Evolutionary conservation across 768 basidiomycete species (phyloP), one percentile per base, ranked within the genome.

Genomic region (Goffeauzyma gilvescens): DNA sequence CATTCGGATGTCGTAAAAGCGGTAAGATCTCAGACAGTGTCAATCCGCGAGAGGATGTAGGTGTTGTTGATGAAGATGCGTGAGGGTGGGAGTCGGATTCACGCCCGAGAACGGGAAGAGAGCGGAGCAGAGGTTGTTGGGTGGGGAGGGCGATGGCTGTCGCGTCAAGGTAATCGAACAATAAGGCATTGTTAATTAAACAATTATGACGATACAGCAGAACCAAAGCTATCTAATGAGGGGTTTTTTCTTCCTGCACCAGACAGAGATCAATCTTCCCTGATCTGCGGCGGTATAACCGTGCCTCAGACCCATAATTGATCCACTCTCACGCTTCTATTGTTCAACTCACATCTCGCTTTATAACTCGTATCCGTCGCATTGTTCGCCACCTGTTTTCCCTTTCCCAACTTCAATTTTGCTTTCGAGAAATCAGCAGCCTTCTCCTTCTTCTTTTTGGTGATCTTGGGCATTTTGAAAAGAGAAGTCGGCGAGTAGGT

Each of bases 301-400:
- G n/a, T n/a, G n/a, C n/a, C n/a, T n/a, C n/a, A n/a, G n/a, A n/a
- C n/a, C n/a, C n/a, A n/a, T n/a, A n/a, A n/a, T n/a, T n/a, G n/a
- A n/a, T n/a, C n/a, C n/a, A n/a, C n/a, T n/a, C n/a, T n/a, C n/a
- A n/a, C n/a, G n/a, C n/a, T n/a, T n/a, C 12, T 15, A 28, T 20
- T 5, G 3, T 6, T 37, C 22, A 13, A 69, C 81, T 54, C 57
- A 93, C 90, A 84, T 46, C 84, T 75, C 24, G 85, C 77, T 60
- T 89, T 86, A 73, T 90, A 95, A 1, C 89, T 87, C 1, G 90
- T 96, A 65, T 96, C 84, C 51, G 95, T 74, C 5, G 75, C 82
- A 71, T 96, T 96, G 34, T 67, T 71, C 8, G 86, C 70, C 8
- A 68, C 59, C 54, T 79, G 74, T 63, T 89, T 96, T 32, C 83